Base-by-base conservation (phyloP, 2,329 filamentous ascomycete genomes). In the Myriosclerotinia scirpicola region DNA sequence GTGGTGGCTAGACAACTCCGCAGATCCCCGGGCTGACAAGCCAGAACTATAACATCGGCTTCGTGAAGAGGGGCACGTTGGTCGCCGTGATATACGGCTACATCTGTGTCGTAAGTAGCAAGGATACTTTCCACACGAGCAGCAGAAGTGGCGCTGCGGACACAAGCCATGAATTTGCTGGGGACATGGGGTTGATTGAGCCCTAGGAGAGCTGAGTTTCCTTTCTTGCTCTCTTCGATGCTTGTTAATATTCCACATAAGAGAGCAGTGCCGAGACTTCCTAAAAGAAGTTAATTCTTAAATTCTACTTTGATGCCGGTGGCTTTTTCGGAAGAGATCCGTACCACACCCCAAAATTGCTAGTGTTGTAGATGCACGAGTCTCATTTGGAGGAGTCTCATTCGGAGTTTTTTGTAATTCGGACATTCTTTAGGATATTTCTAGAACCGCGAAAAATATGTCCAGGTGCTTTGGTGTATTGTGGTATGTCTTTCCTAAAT, bases 11-110 rank as follows among this genome's bases (percentile, higher is more conserved):
- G 0, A 81, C 81, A 0, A 83, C 89, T 5, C 90, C 90, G 0
- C 85, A 93, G 79, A 82, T 93, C 38, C 93, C 90, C 74, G 90
- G 87, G 1, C 90, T 91, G 0, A 82, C 93, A 67, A 93, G 91
- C 0, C 93, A 85, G 75, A 83, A 84, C 5, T 90, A 90, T 0
- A 77, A 93, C 30, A 83, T 83, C 64, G 90, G 0, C 87, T 87
- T 0, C 90, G 89, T 5, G 90, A 88, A 76, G 81, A 79, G 7
- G 88, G 93, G 0, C 90, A 86, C 0, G 83, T 93, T 65, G 80
- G 91, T 15, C 89, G 90, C 7, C 81, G 92, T 20, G 90, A 90
- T 9, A 90, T 89, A 0, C 78, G 91, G 1, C 89, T 89, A 0
- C 89, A 78, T 93, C 1, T 87, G 87, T 17, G 87, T 87, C 34